Base-by-base conservation (phyloP, 228 moss, liverwort and hornwort species). In the Sphagnum magellanicum region DNA sequence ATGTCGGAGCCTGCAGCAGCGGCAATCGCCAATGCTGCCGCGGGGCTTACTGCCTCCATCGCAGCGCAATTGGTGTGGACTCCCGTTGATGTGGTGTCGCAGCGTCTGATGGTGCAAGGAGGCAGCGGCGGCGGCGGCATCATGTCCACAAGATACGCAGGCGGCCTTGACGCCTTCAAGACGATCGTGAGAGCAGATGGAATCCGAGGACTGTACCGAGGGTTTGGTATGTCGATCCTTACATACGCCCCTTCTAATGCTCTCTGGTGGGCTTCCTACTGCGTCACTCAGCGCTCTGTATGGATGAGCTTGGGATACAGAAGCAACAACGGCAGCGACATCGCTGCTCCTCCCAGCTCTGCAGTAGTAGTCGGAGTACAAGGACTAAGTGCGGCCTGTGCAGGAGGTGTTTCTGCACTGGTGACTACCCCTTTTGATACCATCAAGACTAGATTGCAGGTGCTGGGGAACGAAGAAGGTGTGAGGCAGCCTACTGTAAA, bases 231-330 rank as follows among this genome's bases (percentile, higher is more conserved):
- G 53, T 86, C 86, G 51, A 82, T 86, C 47, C 62, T 74, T 11
- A 86, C 83, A 10, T 82, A 75, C 13, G 82, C 86, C 3, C 86
- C 86, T 4, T 86, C 86, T 0, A 86, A 86, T 63, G 82, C 80
- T 13, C 83, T 86, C 60, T 86, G 86, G 86, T 86, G 86, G 86
- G 82, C 86, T 50, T 86, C 86, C 13, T 86, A 86, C 61, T 80
- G 83, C 17, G 53, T 86, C 16, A 83, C 79, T 59, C 86, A 86
- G 74, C 68, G 86, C 51, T 86, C 80, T 6, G 58, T 86, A 32
- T 86, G 86, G 86, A 78, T 71, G 51, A 64, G 77, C 4, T 64
- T 86, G 57, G 80, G 76, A 67, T 75, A 74, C 32, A 79, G 71
- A 48, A 50, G 70, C 15, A 82, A 73, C 17, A 32, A 32, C 32